Conservation (phyloP, 306 rosid species). For the Bauhinia variegata region DNA sequence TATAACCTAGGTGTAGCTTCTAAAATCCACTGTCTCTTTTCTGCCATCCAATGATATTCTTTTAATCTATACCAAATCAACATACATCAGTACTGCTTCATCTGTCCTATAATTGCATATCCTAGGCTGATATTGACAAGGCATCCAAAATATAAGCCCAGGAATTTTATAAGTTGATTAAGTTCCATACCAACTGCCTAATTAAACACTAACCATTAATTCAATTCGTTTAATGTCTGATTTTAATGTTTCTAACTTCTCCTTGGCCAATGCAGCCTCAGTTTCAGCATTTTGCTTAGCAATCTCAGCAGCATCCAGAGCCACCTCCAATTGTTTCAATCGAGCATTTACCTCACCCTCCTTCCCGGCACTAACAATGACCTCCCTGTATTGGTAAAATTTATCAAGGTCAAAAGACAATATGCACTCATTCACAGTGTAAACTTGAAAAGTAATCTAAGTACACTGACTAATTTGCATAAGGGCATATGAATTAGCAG, state of each 20-base stretch:
- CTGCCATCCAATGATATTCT: conserved; percentile 14
- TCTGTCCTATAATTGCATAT: conserved; percentile 17
- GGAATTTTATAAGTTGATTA: conserved; percentile 14
- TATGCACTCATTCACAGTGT: not conserved
- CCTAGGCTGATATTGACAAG: conserved; percentile 10
- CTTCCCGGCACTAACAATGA: conserved; percentile 64
- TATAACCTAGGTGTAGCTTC: conserved; percentile 1
- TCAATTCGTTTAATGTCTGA: conserved; percentile 70
- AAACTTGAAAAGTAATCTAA: conserved; percentile 23
- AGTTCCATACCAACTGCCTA: conserved; percentile 15
- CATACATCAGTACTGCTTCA: conserved; percentile 23
- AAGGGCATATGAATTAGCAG: conserved; percentile 11
- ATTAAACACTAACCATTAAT: conserved; percentile 63
- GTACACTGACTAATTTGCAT: conserved; percentile 13
- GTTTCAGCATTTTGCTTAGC: conserved; percentile 71
- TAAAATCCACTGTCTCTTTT: conserved; percentile 8
- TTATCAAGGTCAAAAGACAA: conserved; percentile 27
- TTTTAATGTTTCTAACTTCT: conserved; percentile 65
- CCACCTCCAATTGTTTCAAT: conserved; percentile 85
- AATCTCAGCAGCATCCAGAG: conserved; percentile 72
- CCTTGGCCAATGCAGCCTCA: conserved; percentile 67
- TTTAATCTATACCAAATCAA: conserved; percentile 10
- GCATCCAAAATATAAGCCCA: conserved; percentile 23
- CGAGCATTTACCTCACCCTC: conserved; percentile 70
- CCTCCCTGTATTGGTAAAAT: conserved; percentile 69